Conservation (phyloP, 2,329 filamentous ascomycete species). For the Calonectria hawksworthii region DNA sequence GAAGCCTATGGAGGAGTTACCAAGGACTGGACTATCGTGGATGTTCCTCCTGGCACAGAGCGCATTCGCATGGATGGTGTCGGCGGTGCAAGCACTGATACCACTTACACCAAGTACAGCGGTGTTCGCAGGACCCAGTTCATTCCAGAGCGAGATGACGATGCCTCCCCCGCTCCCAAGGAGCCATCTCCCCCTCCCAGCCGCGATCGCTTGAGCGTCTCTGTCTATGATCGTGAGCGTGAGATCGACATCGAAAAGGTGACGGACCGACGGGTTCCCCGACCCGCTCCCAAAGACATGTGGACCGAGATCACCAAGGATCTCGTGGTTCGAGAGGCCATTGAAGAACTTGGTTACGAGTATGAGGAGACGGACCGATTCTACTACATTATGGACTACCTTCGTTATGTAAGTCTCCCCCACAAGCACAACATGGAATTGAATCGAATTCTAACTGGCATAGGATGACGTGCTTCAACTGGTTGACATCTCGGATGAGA, state of each 20-base stretch:
- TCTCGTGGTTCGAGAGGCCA: constrained; percentile 86
- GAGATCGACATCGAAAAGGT: constrained; percentile 70
- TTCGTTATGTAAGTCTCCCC: constrained; percentile 79
- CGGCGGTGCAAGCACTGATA: constrained; percentile 81
- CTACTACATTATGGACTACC: constrained; percentile 94
- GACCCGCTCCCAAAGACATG: constrained; percentile 71
- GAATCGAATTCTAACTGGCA: constrained; percentile 48
- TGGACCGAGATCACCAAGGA: constrained; percentile 99
- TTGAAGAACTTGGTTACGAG: constrained; percentile 86
- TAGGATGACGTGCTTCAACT: constrained; percentile 91
- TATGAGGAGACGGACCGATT: constrained; percentile 92
- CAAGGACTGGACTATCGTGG: constrained; percentile 84
- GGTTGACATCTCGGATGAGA: constrained; percentile 85
- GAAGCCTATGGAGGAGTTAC: constrained; percentile 83
- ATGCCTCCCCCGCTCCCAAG: constrained; percentile 40
- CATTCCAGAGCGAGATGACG: constrained; percentile 74
- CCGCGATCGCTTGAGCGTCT: constrained; percentile 60
- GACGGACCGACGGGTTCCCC: constrained; percentile 64
- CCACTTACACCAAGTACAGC: constrained; percentile 84
- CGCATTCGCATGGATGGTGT: constrained; percentile 85
- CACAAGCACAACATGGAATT: background rate
- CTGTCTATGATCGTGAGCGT: constrained; percentile 61
- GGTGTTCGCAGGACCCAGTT: constrained; percentile 83
- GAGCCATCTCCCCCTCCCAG: constrained; percentile 46
- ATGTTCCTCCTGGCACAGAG: constrained; percentile 87